These are phyloP conservation scores for Sphenostylis stenocarpa DNA, from an alignment of 306 rosid species.

Conservation along the genomic window DNA sequence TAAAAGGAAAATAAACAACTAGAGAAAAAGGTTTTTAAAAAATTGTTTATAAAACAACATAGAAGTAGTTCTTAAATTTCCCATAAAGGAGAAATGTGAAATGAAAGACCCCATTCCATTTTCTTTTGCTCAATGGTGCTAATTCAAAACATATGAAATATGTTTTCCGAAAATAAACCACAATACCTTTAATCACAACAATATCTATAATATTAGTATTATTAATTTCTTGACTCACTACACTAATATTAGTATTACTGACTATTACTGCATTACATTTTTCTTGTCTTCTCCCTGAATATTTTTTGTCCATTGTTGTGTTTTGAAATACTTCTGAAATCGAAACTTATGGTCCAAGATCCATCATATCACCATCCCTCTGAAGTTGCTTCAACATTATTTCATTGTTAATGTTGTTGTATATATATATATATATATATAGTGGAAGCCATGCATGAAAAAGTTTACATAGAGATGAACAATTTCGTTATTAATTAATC, in stretches of 20 bases:
- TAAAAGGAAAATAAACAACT: too few species aligned
- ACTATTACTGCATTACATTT: neutral
- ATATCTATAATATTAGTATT: neutral
- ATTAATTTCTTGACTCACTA: neutral
- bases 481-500: constrained; percentile 28
- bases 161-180: neutral
- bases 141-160: neutral
- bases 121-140: neutral
- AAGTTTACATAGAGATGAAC: neutral
- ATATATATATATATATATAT: too few species aligned
- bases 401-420: too few species aligned
- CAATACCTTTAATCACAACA: neutral
- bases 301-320: constrained; percentile 4
- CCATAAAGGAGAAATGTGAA: neutral
- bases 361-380: neutral
- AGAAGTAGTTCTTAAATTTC: too few species aligned
- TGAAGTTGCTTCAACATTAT: neutral
- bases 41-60: too few species aligned
- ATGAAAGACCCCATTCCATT: neutral
- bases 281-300: neutral
- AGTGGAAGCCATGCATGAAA: neutral
- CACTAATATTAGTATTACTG: neutral
- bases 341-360: neutral
- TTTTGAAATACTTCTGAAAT: neutral
- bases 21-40: too few species aligned